Base-by-base conservation (phyloP, 108 stramenopile genomes). In the Conticribra guillardii region DNA sequence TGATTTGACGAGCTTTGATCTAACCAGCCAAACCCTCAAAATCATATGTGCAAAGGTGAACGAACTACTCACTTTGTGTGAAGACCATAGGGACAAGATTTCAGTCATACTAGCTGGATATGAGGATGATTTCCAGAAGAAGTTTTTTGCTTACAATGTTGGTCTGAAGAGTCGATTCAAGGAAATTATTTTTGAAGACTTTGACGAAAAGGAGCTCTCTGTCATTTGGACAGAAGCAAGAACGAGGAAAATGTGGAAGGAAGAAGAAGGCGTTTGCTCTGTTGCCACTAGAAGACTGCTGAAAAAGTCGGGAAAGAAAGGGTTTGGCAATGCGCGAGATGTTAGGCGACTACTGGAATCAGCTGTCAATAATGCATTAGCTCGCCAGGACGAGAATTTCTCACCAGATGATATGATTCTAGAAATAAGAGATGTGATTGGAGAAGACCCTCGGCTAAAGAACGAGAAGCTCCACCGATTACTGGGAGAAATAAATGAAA, bases 251-350 rank as follows among this genome's bases (percentile, higher is more conserved):
- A 46, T 16, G n/a, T 77, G 75, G 71, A 1, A 34, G 14, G 79
- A 84, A 58, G 41, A 70, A 22, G 56, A 71, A 0, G 51, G 45
- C 21, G 54, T 80, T 27, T 59, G 60, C 24, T 24, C 45, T 24
- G 75, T 84, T 31, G 75, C 70, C 15, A 60, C 71, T 22, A 61
- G 62, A 9, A 60, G 79, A 17, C 67, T 84, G 1, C 18, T 44
- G 21, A 76, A 74, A 60, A 24, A 57, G 54, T 62, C 64, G 45
- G 79, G 79, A 5, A 54, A 52, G 29, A 80, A 80, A 53, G 83
- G 83, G 8, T 84, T 84, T 77, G 83, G 83, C 19, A 84, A 84
- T 80, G 83, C 83, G 8, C 74, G 82, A 31, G 67, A 37, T 14
- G 65, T 83, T 46, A 60, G 82, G 14, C 61, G 52, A 21, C 50